Evolutionary conservation across 495 filamentous ascomycete species (phyloP).

Genomic region (Lentithecium fluviatile): DNA sequence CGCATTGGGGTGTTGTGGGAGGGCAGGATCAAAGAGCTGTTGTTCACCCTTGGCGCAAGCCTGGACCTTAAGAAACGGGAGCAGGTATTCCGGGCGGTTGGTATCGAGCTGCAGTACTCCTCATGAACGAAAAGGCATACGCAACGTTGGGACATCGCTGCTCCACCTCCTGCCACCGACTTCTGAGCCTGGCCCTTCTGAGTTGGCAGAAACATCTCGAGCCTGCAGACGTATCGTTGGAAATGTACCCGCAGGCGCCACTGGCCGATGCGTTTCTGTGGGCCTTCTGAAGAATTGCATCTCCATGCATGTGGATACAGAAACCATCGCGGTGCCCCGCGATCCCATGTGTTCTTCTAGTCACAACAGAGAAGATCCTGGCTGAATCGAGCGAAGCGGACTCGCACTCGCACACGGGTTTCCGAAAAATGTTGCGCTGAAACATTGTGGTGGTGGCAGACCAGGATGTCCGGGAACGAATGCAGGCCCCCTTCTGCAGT

Average conservation of each 20-base stretch:
- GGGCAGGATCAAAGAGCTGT: conserved; percentile 83
- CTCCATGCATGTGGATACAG: neutral
- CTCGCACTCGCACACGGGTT: conserved; percentile 7
- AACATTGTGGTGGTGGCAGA: conserved; percentile 24
- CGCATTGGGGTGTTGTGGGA: conserved; percentile 89
- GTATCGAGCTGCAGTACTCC: conserved; percentile 87
- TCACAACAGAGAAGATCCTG: conserved; percentile 6
- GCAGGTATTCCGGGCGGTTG: conserved; percentile 70
- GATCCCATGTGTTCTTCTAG: no score
- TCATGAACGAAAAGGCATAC: conserved; percentile 56
- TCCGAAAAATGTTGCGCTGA: conserved; percentile 21
- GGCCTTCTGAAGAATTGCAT: neutral
- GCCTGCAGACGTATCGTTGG: neutral
- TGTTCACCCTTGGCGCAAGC: conserved; percentile 86
- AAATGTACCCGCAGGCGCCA: neutral
- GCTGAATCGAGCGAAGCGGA: neutral
- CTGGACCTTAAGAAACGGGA: conserved; percentile 67
- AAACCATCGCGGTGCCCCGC: conserved; percentile 1
- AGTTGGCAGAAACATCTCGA: neutral
- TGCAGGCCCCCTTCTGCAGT: conserved; percentile 12
- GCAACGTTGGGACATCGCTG: neutral
- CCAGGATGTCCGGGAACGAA: conserved; percentile 7
- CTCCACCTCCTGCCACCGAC: neutral
- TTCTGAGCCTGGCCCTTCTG: neutral
- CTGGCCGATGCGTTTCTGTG: neutral